A percentile compares a stretch with the other conserved stretches of the same genome.
Evolutionary conservation across 371 early-diverging fungal species (phyloP).

Genomic region (Smittium mucronatum): DNA sequence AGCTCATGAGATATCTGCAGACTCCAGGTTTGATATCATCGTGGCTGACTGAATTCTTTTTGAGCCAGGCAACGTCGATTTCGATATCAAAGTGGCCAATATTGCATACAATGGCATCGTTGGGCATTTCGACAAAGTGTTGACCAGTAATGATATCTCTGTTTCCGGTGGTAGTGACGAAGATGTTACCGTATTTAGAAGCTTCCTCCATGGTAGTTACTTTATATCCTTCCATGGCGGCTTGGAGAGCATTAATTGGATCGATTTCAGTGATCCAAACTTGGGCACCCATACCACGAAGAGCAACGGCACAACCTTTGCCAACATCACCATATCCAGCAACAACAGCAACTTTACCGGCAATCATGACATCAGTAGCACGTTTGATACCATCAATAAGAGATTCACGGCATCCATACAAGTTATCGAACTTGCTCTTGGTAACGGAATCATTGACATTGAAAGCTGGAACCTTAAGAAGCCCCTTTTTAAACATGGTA

Average conservation of each 20-base stretch:
- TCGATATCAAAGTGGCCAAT: conserved; percentile 99
- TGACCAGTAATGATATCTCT: conserved; percentile 92
- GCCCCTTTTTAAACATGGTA: conserved; percentile 90
- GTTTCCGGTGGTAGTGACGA: conserved; percentile 98
- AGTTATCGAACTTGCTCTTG: conserved; percentile 99
- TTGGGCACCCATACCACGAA: conserved; percentile 97
- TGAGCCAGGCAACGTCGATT: conserved; percentile 98
- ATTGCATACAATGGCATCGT: conserved; percentile 98
- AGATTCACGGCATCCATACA: conserved; percentile 99
- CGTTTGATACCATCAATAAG: conserved; percentile 99
- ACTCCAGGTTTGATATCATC: conserved; percentile 98
- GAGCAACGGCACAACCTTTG: conserved; percentile 97
- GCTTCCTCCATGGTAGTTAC: conserved; percentile 98
- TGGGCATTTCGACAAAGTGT: conserved; percentile 89
- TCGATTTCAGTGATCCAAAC: conserved; percentile 96
- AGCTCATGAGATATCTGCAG: conserved; percentile 89
- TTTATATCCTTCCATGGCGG: conserved; percentile 98
- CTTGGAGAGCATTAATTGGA: conserved; percentile 98
- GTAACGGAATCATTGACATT: conserved; percentile 99
- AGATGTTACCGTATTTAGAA: conserved; percentile 83
- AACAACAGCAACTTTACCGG: conserved; percentile 96
- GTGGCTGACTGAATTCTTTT: conserved; percentile 74
- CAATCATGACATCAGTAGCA: conserved; percentile 99
- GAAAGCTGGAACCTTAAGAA: conserved; percentile 95
- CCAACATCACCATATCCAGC: conserved; percentile 99